Evolutionary conservation across 23 red algal species (phyloP).

Genomic region (Gracilaria caudata): DNA sequence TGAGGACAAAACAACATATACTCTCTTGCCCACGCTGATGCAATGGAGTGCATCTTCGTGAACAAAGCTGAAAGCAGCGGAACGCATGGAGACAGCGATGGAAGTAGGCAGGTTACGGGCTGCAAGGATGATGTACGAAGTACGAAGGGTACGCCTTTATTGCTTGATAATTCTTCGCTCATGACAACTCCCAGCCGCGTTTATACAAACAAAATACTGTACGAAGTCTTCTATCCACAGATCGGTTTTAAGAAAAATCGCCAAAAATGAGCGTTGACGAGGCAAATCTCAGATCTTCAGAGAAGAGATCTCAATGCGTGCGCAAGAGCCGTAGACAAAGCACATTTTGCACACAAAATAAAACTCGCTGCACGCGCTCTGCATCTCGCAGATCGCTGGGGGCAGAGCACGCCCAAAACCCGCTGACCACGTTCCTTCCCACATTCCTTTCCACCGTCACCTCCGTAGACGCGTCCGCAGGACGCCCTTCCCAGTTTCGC

Average conservation of each 20-base stretch:
- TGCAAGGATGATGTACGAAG: no score
- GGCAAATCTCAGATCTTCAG: constrained; percentile 6
- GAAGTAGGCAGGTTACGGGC: no score
- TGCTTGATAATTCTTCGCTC: no score
- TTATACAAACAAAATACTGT: no score
- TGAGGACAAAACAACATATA: no score
- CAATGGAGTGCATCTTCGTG: no score
- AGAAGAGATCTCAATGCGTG: neutral
- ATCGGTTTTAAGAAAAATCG: neutral
- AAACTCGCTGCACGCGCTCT: neutral
- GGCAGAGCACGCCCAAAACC: neutral
- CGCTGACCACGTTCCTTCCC: neutral
- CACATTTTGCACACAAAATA: neutral
- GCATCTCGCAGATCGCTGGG: constrained; percentile 24
- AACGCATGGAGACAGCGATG: no score
- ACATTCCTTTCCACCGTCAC: neutral
- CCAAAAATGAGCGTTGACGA: neutral
- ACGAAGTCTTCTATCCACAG: no score
- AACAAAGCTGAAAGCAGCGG: no score
- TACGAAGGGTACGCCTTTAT: no score
- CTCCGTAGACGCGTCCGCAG: neutral
- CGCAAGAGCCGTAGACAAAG: neutral
- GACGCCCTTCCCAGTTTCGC: neutral
- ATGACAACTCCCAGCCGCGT: no score
- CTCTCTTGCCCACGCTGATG: no score